These are phyloP conservation scores for Phoma herbarum DNA, from an alignment of 2,329 filamentous ascomycete species.

Conservation along the genomic window DNA sequence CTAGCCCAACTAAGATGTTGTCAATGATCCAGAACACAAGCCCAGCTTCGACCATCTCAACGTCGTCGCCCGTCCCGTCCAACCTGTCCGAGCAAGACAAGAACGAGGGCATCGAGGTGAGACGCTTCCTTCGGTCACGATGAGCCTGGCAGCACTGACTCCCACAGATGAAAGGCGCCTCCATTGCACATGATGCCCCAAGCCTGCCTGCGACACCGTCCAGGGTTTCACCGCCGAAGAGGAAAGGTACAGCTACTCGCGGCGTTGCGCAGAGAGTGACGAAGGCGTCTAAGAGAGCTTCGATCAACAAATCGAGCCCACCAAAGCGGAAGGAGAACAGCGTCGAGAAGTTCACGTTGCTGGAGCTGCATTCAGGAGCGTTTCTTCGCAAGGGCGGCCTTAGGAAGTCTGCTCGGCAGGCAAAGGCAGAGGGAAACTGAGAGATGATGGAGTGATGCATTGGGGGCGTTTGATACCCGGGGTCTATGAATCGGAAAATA, in stretches of 20 bases:
- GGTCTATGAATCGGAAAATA: neutral
- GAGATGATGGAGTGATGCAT: neutral
- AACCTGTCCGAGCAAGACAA: conserved; percentile 1
- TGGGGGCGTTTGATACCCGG: conserved; percentile 13
- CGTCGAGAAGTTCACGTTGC: conserved; percentile 10
- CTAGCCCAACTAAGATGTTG: neutral
- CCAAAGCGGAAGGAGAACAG: conserved; percentile 6
- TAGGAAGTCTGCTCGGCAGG: conserved; percentile 10
- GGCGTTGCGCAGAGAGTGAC: conserved; percentile 8
- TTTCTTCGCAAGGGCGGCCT: conserved; percentile 4
- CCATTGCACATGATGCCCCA: neutral
- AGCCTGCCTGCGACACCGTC: neutral
- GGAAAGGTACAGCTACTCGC: neutral
- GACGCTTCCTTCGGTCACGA: neutral
- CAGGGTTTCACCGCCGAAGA: neutral
- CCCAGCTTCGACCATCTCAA: neutral
- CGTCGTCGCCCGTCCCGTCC: conserved; percentile 10
- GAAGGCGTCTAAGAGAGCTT: conserved; percentile 1
- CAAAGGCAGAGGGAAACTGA: neutral
- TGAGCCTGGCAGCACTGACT: neutral
- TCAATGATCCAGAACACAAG: neutral
- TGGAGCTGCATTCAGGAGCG: conserved; percentile 7
- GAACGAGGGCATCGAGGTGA: neutral
- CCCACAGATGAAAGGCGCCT: neutral
- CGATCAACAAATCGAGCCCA: neutral